Evolutionary conservation across 2,329 filamentous ascomycete species (phyloP), one percentile per base, ranked within the genome.

Genomic region (Celoporthe dispersa): DNA sequence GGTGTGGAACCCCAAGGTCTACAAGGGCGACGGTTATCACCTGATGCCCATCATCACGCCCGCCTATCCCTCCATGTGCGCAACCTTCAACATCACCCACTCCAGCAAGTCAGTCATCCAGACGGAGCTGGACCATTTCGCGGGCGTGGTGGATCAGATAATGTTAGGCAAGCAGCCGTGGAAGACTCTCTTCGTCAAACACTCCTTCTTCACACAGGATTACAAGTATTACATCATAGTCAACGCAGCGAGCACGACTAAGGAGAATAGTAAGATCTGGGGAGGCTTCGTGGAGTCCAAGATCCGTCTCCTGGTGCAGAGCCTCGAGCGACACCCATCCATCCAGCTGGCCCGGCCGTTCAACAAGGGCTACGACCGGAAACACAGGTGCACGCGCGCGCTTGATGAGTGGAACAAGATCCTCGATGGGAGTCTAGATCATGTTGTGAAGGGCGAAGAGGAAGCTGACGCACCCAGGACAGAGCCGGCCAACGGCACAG

Each of bases 21-120:
- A 97, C 79, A 89, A 90, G 71, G 88, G 89, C 68, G 96, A 98
- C 79, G 88, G 88, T 59, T 92, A 90, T 74, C 95, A 98, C 80
- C 84, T 98, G 66, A 99, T 99, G 96, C 96, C 96, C 37, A 93
- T 99, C 80, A 98, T 99, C 77, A 99, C 96, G 1, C 96, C 96
- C 1, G 94, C 96, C 0, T 98, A 98, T 79, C 96, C 96, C 2
- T 97, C 94, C 64, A 98, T 98, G 94, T 98, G 96, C 79, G 92
- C 96, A 1, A 98, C 96, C 0, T 96, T 97, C 83, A 98, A 97
- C 77, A 91, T 99, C 71, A 94, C 92, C 3, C 85, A 88, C 73
- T 98, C 95, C 0, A 97, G 94, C 1, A 93, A 94, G 83, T 84
- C 88, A 8, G 89, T 98, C 64, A 94, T 99, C 77, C 88, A 94